Evolutionary conservation across 2,329 filamentous ascomycete species (phyloP).

Genomic region (Fusarium sp.): DNA sequence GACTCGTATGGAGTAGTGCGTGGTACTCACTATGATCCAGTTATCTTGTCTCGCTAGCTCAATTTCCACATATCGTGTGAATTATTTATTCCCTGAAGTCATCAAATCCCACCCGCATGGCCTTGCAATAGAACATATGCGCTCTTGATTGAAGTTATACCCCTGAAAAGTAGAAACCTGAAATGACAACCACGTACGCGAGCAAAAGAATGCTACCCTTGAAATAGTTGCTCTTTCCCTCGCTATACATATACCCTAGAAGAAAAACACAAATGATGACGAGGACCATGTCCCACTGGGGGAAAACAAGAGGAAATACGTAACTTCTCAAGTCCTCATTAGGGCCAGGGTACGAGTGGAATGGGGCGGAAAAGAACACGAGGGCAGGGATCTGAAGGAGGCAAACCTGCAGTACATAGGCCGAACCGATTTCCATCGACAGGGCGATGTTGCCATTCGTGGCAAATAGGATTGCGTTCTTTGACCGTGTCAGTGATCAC

Average conservation of each 20-base stretch:
- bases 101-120: background rate
- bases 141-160: background rate
- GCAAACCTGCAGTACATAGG: slow-evolving; percentile 4
- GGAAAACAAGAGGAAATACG: background rate
- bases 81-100: background rate
- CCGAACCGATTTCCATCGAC: slow-evolving; percentile 4
- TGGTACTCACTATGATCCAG: background rate
- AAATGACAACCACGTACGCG: background rate
- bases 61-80: background rate
- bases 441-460: background rate
- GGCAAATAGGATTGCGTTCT: slow-evolving; percentile 12
- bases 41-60: background rate
- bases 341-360: background rate
- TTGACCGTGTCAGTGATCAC: background rate
- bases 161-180: slow-evolving; percentile 3
- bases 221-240: slow-evolving; percentile 6
- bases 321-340: background rate
- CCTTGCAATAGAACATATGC: too few species aligned
- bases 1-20: background rate
- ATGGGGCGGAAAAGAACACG: slow-evolving; percentile 4
- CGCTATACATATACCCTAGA: background rate
- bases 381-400: slow-evolving; percentile 9
- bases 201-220: slow-evolving; percentile 15
- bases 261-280: background rate
- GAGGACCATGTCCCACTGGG: slow-evolving; percentile 11